phyloP scores from a whole-genome alignment of 2,329 filamentous ascomycete genomes.

The Triangularia setosa region DNA sequence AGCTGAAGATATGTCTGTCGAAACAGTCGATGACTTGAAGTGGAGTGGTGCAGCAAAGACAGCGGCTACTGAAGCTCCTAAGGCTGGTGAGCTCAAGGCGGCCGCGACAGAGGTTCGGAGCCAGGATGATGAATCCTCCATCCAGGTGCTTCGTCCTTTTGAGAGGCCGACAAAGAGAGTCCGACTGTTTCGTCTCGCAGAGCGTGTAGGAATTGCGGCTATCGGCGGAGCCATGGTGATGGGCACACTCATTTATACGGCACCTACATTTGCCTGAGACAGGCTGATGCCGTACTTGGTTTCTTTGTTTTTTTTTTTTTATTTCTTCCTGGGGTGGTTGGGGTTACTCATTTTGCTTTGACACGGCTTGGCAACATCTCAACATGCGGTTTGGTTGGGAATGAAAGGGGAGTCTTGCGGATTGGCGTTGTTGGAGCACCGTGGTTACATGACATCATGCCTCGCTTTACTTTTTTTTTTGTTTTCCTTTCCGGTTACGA shows the following conservation, averaged over 20 bases:
- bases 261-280: slow-evolving; percentile 32
- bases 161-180: slow-evolving; percentile 29
- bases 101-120: not conserved
- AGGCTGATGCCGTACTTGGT: not conserved
- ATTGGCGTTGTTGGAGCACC: not conserved
- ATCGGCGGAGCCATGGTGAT: slow-evolving; percentile 37
- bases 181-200: slow-evolving; percentile 29
- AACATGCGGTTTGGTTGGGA: not conserved
- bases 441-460: not conserved
- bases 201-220: slow-evolving; percentile 35
- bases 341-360: not conserved
- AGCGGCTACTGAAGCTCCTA: not conserved
- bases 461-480: not conserved
- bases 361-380: not conserved
- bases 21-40: slow-evolving; percentile 20
- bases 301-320: not conserved
- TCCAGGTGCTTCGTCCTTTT: not conserved
- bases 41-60: slow-evolving; percentile 9
- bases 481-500: not conserved
- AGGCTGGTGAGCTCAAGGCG: not conserved
- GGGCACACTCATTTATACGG: slow-evolving; percentile 37
- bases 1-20: slow-evolving; percentile 29
- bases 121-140: not conserved
- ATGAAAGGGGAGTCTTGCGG: not conserved
- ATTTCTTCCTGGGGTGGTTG: not conserved